These are phyloP conservation scores for Pichia inconspicua DNA, from an alignment of 1,139 yeast genomes.

Conservation along the genomic window DNA sequence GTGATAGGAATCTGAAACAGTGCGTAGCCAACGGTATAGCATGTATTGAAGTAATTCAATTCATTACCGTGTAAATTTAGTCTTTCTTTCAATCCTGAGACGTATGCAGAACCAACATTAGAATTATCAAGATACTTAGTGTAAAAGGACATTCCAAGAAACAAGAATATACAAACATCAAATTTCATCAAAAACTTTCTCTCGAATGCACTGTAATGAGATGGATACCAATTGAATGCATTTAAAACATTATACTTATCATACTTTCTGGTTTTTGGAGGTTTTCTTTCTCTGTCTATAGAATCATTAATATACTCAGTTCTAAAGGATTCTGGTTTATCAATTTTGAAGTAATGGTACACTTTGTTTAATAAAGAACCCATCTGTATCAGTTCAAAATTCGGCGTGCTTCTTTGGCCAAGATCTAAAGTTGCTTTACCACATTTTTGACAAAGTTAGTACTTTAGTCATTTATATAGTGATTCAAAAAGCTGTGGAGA, in stretches of 20 bases:
- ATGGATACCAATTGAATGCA: conserved; percentile 24
- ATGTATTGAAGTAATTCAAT: conserved; percentile 50
- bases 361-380: neutral
- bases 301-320: conserved; percentile 10
- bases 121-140: conserved; percentile 60
- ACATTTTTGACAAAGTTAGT: too few species aligned
- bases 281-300: conserved; percentile 12
- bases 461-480: too few species aligned
- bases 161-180: conserved; percentile 53
- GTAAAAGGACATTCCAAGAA: conserved; percentile 58
- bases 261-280: conserved; percentile 4
- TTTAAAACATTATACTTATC: conserved; percentile 19
- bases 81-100: conserved; percentile 54
- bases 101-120: conserved; percentile 60
- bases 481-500: too few species aligned
- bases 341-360: conserved; percentile 6
- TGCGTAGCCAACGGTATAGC: conserved; percentile 51
- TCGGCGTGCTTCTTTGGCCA: too few species aligned
- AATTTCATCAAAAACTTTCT: conserved; percentile 48
- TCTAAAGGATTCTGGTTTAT: conserved; percentile 11
- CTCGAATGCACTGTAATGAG: conserved; percentile 26
- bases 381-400: neutral
- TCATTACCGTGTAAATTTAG: conserved; percentile 60
- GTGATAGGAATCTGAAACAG: conserved; percentile 48
- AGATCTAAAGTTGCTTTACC: too few species aligned